Evolutionary conservation across 345 rosid genomes (phyloP), one percentile per base, ranked within the genome.

Genomic region (Gossypium australe): DNA sequence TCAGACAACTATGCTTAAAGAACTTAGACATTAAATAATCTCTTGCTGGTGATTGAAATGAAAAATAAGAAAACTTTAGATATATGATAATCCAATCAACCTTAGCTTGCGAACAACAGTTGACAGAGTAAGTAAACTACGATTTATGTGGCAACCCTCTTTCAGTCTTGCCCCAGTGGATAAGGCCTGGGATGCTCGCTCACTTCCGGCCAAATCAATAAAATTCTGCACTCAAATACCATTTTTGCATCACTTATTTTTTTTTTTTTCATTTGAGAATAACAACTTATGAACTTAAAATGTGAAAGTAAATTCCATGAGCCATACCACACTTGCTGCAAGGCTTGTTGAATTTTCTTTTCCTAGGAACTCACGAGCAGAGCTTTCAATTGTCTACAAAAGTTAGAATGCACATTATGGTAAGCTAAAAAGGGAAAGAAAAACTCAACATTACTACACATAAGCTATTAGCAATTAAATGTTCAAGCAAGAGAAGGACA

Each of bases 131-230:
- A 94, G 85, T 77, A 94, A 87, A 84, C 98, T 94, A 66, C 98
- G 92, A 77, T 94, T 94, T 70, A 94, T 94, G 83, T 94, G 98
- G 81, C 97, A 94, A 34, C 98, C 98, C 85, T 94, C 98, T 82
- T 94, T 94, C 81, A 92, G 86, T 83, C 98, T 87, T 52, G 95
- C 72, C 41, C 98, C 98, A 78, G 93, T 86, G 74, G 98, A 93
- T 71, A 87, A 80, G 70, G 98, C 79, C 83, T 94, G 98, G 51
- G 98, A 94, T 70, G 98, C 98, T 12, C 98, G 95, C 80, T 94
- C 98, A 69, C 98, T 94, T 70, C 98, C 98, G 29, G 98, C 98
- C 88, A 94, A 82, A 82, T 94, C 98, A 76, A 94, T 82, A 80
- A 95, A 93, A 71, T 93, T 91, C 98, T 95, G 87, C 83, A 85